phyloP scores from a whole-genome alignment of 192 early-diverging fungal genomes.

The Backusella sp. region DNA sequence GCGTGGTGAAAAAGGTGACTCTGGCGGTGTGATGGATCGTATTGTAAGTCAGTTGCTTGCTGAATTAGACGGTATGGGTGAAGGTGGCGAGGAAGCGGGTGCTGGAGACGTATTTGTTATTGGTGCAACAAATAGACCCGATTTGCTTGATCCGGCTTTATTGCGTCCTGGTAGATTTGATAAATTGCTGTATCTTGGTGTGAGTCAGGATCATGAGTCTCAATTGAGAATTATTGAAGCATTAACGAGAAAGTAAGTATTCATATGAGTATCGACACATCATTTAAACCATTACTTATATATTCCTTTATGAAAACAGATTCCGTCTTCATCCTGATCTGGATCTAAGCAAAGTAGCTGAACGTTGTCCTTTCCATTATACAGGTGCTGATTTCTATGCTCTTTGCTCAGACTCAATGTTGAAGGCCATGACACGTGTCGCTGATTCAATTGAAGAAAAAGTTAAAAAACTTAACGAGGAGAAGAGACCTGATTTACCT shows the following conservation, averaged over 20 bases:
- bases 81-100: constrained; percentile 39
- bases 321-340: constrained; percentile 85
- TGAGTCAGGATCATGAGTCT: constrained; percentile 83
- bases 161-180: constrained; percentile 97
- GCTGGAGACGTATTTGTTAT: constrained; percentile 92
- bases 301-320: constrained; percentile 31
- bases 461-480: constrained; percentile 44
- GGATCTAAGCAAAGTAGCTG: constrained; percentile 72
- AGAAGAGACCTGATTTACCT: constrained; percentile 43
- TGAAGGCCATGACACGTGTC: constrained; percentile 92
- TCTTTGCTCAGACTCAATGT: constrained; percentile 93
- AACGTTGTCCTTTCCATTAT: constrained; percentile 86
- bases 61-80: constrained; percentile 93
- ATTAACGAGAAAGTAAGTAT: constrained; percentile 84
- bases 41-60: constrained; percentile 96
- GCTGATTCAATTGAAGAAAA: constrained; percentile 68
- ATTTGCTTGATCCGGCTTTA: constrained; percentile 91
- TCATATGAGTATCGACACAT: neutral
- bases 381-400: constrained; percentile 99
- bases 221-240: constrained; percentile 91
- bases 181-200: constrained; percentile 94
- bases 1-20: constrained; percentile 96
- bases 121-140: constrained; percentile 98
- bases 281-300: neutral
- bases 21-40: constrained; percentile 99